Percentiles rank a stretch among this genome's conserved stretches.
Conservation (phyloP, 257 asterid genomes). For the Solanum clarkiae region DNA sequence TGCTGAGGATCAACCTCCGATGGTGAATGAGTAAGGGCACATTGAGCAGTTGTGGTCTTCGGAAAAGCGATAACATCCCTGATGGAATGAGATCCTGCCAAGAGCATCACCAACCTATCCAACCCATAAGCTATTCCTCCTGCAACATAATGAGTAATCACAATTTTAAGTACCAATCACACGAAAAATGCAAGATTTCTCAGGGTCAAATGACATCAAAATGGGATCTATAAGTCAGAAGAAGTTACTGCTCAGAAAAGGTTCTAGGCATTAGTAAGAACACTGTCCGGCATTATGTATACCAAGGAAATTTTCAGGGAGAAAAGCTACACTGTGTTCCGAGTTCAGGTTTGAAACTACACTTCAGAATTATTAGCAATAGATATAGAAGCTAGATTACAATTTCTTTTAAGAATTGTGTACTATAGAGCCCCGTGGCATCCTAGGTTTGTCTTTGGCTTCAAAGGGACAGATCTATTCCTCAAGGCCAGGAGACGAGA, state of each 20-base stretch:
- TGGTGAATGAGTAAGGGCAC: conserved; percentile 86
- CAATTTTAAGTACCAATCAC: background rate
- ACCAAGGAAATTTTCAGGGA: background rate
- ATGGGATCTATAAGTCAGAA: background rate
- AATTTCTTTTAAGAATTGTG: too few species aligned
- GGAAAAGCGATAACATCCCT: conserved; percentile 97
- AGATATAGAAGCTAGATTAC: background rate
- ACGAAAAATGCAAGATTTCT: background rate
- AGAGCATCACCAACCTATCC: conserved; percentile 80
- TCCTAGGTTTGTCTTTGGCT: background rate
- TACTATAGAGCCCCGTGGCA: background rate
- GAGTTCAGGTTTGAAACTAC: background rate
- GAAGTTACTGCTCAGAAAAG: background rate
- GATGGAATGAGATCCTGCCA: conserved; percentile 69
- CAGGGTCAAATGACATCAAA: background rate
- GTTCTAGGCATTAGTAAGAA: background rate
- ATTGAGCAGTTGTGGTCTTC: conserved; percentile 85
- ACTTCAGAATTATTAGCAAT: background rate
- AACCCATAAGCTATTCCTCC: conserved; percentile 95
- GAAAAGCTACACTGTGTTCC: background rate
- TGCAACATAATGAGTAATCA: conserved; percentile 3
- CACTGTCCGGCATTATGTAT: background rate
- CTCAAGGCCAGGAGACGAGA: background rate
- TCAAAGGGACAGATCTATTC: background rate
- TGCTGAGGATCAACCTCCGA: conserved; percentile 74